These are phyloP conservation scores for Russula emetica DNA, from an alignment of 768 basidiomycete species.

Conservation along the genomic window DNA sequence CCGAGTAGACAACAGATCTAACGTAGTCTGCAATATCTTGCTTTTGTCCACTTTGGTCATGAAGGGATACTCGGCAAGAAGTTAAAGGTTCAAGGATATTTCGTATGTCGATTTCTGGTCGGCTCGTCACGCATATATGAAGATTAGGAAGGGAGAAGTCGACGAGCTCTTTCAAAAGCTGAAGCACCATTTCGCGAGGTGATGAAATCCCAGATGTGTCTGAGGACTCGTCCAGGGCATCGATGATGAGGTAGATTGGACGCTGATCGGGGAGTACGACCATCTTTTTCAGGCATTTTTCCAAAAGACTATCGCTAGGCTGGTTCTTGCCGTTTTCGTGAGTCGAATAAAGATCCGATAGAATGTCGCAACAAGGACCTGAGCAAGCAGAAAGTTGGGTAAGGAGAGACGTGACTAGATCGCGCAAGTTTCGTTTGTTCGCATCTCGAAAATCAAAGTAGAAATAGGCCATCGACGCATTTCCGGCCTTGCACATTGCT, in stretches of 20 bases:
- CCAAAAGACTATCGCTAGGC: no score
- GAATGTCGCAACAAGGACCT: background rate
- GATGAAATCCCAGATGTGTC: background rate
- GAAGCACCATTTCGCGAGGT: background rate
- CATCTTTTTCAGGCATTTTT: background rate
- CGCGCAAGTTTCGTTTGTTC: background rate
- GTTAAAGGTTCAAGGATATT: constrained; percentile 1
- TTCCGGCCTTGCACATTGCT: background rate
- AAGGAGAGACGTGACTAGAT: constrained; percentile 1
- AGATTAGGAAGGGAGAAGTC: background rate
- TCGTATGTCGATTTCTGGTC: constrained; percentile 8
- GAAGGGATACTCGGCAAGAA: background rate
- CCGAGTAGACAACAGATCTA: background rate
- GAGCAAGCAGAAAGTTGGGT: constrained; percentile 7
- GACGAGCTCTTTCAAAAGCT: background rate
- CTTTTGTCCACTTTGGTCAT: constrained; percentile 10
- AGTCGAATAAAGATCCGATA: background rate
- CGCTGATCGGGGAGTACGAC: background rate
- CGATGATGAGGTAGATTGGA: constrained; percentile 8
- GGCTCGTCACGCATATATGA: constrained; percentile 3
- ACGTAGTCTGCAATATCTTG: background rate
- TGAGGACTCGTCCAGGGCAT: constrained; percentile 14
- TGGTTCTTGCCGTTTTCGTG: no score
- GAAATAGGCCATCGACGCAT: background rate
- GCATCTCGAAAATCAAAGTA: constrained; percentile 1